Evolutionary conservation across 208 protist species (phyloP).

Genomic region (Crithidia fasciculata): DNA sequence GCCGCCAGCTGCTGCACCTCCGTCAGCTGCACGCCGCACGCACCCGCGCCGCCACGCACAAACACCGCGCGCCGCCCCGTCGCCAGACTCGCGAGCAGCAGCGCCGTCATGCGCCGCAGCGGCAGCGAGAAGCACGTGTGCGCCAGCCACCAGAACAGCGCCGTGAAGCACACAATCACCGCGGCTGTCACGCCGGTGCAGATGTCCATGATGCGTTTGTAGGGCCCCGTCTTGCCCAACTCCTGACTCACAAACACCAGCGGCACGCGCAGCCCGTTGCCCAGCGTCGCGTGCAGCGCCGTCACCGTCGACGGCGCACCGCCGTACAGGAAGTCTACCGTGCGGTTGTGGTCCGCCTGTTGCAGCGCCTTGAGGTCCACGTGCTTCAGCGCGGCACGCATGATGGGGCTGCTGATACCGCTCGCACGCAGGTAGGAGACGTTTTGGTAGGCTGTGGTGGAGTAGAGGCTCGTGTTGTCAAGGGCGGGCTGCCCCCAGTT

Average conservation of each 20-base stretch:
- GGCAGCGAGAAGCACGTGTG: slow-evolving; percentile 10
- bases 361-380: slow-evolving; percentile 26
- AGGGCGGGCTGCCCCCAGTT: slow-evolving; percentile 25
- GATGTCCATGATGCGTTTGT: not conserved
- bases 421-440: slow-evolving; percentile 21
- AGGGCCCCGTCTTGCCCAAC: not conserved
- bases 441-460: no score
- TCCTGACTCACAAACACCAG: slow-evolving; percentile 6
- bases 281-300: not conserved
- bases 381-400: slow-evolving; percentile 39
- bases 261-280: not conserved
- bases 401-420: slow-evolving; percentile 37
- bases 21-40: not conserved
- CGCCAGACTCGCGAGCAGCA: not conserved
- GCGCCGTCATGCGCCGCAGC: slow-evolving; percentile 12
- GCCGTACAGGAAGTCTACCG: slow-evolving; percentile 7
- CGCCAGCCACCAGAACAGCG: slow-evolving; percentile 4
- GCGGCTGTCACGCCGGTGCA: not conserved
- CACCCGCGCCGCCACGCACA: not conserved
- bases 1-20: slow-evolving; percentile 16
- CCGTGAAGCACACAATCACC: not conserved
- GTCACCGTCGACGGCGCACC: slow-evolving; percentile 3
- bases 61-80: not conserved
- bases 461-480: not conserved
- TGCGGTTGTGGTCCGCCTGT: not conserved